Evolutionary conservation across 805 yeast species (phyloP), one percentile per base, ranked within the genome.

Genomic region (Pichia occidentalis): DNA sequence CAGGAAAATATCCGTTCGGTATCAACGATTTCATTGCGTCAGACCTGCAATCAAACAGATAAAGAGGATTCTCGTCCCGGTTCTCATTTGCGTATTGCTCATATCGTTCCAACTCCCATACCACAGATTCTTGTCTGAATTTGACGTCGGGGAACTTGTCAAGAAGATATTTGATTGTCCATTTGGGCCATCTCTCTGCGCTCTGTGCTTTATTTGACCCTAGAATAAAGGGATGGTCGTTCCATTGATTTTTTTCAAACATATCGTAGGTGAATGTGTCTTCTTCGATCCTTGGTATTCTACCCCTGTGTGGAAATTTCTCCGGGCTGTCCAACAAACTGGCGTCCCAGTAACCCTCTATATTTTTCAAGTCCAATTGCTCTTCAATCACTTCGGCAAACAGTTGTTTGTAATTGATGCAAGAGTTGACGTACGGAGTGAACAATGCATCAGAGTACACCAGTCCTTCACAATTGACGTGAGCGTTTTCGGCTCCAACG

Each of bases 51-150:
- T 87, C 97, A 60, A 87, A 87, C 19, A 87, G 61, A 55, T 87
- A 87, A 17, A 87, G 63, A 6, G 96, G 96, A 17, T 81, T 77
- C 55, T 87, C 96, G 58, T 87, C 97, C 17, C 51, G 48, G 56
- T 86, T 88, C 10, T 61, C 40, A 4, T 60, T 50, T 49, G 80
- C 70, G 53, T 87, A 87, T 36, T 76, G 67, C 1, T 70, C 54
- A 52, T 85, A 87, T 16, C 74, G 62, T 2, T 63, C 48, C 17
- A 87, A 61, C 3, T 78, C 70, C 95, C 96, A 87, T 44, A 76
- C 73, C 32, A 85, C 90, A 22, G 84, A 75, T 59, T 88, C 97
- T 57, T 87, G 95, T 38, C 90, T 72, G 59, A 88, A 88, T 32
- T 59, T 63, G 3, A 72, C 78, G 17, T 70, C 56, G 2, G 85